phyloP scores from a whole-genome alignment of 768 basidiomycete genomes.

The Strobilomyces echinocephalus region DNA sequence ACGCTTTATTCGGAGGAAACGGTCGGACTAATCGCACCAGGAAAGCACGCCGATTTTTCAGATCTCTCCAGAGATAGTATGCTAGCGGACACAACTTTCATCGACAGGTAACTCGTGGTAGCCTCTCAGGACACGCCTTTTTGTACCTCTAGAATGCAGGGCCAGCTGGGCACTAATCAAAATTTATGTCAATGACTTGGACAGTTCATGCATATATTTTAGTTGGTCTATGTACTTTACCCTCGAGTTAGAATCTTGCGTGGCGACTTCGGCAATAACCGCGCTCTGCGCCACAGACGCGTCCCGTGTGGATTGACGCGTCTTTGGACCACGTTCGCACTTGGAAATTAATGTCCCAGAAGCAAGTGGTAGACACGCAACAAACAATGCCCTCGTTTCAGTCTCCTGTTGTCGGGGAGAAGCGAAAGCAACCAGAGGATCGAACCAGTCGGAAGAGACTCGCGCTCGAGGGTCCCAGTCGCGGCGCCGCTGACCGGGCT shows the following conservation, averaged over 20 bases:
- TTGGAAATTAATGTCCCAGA: not conserved
- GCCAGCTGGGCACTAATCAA: not conserved
- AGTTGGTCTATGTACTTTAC: too few species aligned
- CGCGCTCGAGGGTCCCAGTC: conserved; percentile 22
- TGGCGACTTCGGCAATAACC: conserved; percentile 11
- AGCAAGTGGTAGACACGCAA: not conserved
- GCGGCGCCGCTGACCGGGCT: conserved; percentile 5
- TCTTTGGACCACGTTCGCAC: not conserved
- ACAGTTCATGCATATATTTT: too few species aligned
- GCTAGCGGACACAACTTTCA: conserved; percentile 56
- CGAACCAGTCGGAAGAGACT: conserved; percentile 25
- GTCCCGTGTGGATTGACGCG: not conserved
- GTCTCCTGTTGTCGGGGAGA: conserved; percentile 22
- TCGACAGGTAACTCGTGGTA: conserved; percentile 64
- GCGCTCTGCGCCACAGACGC: conserved; percentile 27
- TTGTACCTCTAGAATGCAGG: conserved; percentile 17
- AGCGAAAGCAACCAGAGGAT: conserved; percentile 28
- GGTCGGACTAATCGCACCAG: conserved; percentile 72
- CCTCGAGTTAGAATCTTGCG: too few species aligned
- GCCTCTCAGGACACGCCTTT: too few species aligned
- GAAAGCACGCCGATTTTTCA: conserved; percentile 83
- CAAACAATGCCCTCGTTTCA: conserved; percentile 20
- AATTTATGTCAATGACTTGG: not conserved
- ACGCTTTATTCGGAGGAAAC: too few species aligned
- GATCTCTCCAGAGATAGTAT: conserved; percentile 81